These are phyloP conservation scores for Monilinia fructigena DNA, from an alignment of 2,329 filamentous ascomycete genomes.

Conservation along the genomic window DNA sequence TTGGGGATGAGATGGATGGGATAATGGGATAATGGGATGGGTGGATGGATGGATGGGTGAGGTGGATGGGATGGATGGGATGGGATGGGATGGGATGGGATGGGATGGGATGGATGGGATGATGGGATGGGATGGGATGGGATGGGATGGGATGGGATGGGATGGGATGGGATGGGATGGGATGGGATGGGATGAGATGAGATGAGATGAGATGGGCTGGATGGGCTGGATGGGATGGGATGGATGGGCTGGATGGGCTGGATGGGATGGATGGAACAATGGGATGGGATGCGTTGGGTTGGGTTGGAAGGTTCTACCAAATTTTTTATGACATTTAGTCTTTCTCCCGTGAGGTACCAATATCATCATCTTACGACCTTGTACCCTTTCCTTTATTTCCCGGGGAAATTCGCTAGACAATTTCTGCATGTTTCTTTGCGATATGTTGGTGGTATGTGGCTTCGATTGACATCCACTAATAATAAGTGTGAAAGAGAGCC, in stretches of 20 bases:
- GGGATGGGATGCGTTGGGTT: too few relatives aligned
- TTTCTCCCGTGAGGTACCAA: conserved; percentile 5
- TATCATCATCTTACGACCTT: not conserved
- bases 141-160: not conserved
- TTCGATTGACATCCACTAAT: conserved; percentile 16
- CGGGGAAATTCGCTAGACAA: conserved; percentile 2
- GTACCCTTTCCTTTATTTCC: not conserved
- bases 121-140: too few relatives aligned
- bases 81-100: not conserved
- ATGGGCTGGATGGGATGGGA: not conserved
- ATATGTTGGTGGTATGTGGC: conserved; percentile 18
- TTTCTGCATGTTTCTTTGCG: conserved; percentile 9
- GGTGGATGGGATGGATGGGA: not conserved
- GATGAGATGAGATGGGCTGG: too few relatives aligned
- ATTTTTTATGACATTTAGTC: not conserved
- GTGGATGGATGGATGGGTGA: not conserved
- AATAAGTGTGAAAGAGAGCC: conserved; percentile 3
- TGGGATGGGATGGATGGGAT: not conserved
- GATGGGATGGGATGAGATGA: too few relatives aligned
- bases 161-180: too few relatives aligned
- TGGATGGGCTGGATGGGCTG: too few relatives aligned
- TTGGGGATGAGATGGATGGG: not conserved
- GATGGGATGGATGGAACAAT: too few relatives aligned
- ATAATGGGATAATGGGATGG: not conserved
- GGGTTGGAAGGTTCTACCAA: not conserved